A percentile compares a stretch with the other conserved stretches of the same genome.
Evolutionary conservation across 148 eudicot species (phyloP).

Genomic region (Pharnaceum exiguum): DNA sequence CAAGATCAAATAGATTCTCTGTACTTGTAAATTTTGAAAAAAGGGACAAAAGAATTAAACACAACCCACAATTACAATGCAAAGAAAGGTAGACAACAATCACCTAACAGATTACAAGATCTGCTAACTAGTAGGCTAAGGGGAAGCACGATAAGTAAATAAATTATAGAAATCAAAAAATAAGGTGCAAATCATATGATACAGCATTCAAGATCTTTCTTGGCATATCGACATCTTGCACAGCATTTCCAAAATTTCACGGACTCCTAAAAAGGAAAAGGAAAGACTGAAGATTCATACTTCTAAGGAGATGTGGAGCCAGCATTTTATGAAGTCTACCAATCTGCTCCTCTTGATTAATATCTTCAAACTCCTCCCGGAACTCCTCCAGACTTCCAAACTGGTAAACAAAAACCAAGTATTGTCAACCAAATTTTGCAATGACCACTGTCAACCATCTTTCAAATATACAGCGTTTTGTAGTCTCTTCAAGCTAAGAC

Average conservation of each 20-base stretch:
- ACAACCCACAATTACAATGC: not conserved
- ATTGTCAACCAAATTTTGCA: not conserved
- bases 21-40: too few relatives aligned
- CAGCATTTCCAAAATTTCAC: not conserved
- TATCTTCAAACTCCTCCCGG: slow-evolving; percentile 97
- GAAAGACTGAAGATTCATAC: slow-evolving; percentile 35
- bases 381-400: slow-evolving; percentile 94
- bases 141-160: too few relatives aligned
- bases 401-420: slow-evolving; percentile 28
- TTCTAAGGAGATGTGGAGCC: slow-evolving; percentile 96
- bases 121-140: not conserved
- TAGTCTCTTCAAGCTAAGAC: too few relatives aligned
- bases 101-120: not conserved
- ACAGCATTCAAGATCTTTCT: too few relatives aligned
- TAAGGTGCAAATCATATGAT: too few relatives aligned
- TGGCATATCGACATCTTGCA: not conserved
- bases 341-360: slow-evolving; percentile 95
- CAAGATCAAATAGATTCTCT: too few relatives aligned
- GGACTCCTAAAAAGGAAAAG: not conserved
- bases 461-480: too few relatives aligned
- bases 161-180: too few relatives aligned
- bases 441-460: too few relatives aligned
- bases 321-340: slow-evolving; percentile 95
- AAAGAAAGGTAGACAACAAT: not conserved
- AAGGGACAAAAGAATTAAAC: not conserved